Conservation (phyloP, 2,329 filamentous ascomycete genomes). For the Ascochyta fabae region DNA sequence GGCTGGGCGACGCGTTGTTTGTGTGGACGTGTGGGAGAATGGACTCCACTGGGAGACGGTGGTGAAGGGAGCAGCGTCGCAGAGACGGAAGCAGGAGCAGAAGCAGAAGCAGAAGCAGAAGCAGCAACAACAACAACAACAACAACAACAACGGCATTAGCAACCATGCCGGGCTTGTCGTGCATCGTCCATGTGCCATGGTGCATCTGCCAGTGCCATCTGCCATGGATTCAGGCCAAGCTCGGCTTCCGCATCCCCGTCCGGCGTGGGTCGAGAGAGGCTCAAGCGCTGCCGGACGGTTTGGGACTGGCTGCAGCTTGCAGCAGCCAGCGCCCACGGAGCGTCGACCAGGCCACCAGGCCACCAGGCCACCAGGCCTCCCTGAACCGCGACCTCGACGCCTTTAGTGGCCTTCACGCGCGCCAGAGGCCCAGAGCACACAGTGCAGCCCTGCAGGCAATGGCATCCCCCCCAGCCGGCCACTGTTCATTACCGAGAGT, state of each 20-base stretch:
- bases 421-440: not conserved
- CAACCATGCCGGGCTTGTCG: constrained; percentile 1
- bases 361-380: not conserved
- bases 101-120: too few species aligned
- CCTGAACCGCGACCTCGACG: not conserved
- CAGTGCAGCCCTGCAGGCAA: not conserved
- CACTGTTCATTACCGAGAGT: constrained; percentile 13
- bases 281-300: constrained; percentile 12
- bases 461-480: not conserved
- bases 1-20: constrained; percentile 5
- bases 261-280: constrained; percentile 10
- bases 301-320: constrained; percentile 3
- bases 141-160: not conserved
- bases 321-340: not conserved
- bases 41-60: constrained; percentile 20
- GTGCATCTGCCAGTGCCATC: not conserved
- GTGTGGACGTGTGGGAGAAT: not conserved
- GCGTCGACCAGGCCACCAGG: not conserved
- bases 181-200: not conserved
- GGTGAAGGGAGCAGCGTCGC: constrained; percentile 28
- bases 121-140: too few species aligned
- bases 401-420: constrained; percentile 10
- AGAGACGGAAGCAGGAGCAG: constrained; percentile 9
- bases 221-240: constrained; percentile 6
- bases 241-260: constrained; percentile 20